Evolutionary conservation across 2,329 filamentous ascomycete species (phyloP), one percentile per base, ranked within the genome.

Genomic region (Chrysoporthe puriensis): DNA sequence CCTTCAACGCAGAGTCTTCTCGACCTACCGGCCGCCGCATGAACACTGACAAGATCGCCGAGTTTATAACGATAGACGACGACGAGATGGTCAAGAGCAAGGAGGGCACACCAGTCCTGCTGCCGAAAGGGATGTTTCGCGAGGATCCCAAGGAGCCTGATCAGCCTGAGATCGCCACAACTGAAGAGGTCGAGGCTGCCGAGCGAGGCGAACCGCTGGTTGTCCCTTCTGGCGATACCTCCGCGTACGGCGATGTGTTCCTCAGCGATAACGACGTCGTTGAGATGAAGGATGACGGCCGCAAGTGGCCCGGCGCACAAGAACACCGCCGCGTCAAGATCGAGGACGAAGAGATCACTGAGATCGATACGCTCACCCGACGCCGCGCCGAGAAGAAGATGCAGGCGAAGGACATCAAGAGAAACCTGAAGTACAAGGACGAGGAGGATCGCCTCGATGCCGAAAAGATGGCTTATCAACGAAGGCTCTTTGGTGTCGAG

Each of bases 41-140:
- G 68, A 70, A 70, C 40, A 70, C 68, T 11, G 66, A 65, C 46
- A 70, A 67, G 46, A 68, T 70, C 40, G 68, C 66, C 46, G 68
- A 70, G 26, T 68, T 66, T 46, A 54, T 66, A n/a, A 60, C 63
- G 9, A 62, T 70, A 32, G 62, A 70, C 16, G 65, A 68, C 14
- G 58, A 70, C 26, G 62, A 62, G 32, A 40, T 44, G 46, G 36
- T 56, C 3, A 64, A 68, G 56, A 70, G 58, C 62, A 70, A 70
- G 48, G 68, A 70, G 63, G 63, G 66, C 13, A 58, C 62, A 14
- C 46, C 58, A 26, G 62, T 54, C n/a, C 56, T 70, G 26, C 78
- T 87, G 71, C 86, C 86, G 18, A 84, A 88, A 78, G 85, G 85
- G 61, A 86, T 88, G 71, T 81, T 82, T 71, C 81, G 86, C 69